Evolutionary conservation across 202 grass and related monocot genomes (phyloP).

Genomic region (Eragrostis tef): DNA sequence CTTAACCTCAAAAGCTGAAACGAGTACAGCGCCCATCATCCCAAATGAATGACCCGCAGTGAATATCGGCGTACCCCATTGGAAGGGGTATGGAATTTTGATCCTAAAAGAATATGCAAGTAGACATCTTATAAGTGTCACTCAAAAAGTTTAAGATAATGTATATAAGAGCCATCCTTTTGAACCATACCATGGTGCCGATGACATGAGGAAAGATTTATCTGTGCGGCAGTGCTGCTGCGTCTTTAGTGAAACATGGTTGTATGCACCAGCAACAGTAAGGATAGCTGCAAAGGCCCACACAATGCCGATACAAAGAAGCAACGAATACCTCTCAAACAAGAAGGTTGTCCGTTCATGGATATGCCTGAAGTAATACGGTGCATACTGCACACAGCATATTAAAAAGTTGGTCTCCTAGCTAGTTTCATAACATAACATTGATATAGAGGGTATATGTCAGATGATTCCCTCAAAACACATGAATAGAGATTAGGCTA

Average conservation of each 20-base stretch:
- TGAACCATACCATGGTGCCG: slow-evolving; percentile 81
- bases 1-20: slow-evolving; percentile 86
- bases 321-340: slow-evolving; percentile 87
- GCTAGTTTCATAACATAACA: slow-evolving; percentile 32
- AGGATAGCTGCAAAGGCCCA: slow-evolving; percentile 97
- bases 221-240: slow-evolving; percentile 90
- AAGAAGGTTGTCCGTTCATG: slow-evolving; percentile 54
- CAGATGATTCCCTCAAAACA: slow-evolving; percentile 28
- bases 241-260: slow-evolving; percentile 73
- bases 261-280: slow-evolving; percentile 91
- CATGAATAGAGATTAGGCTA: slow-evolving; percentile 18
- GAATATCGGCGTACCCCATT: slow-evolving; percentile 95
- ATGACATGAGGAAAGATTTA: slow-evolving; percentile 74
- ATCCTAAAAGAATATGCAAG: slow-evolving; percentile 60
- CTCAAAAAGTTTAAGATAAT: slow-evolving; percentile 13
- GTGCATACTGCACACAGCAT: slow-evolving; percentile 67
- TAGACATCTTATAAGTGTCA: slow-evolving; percentile 23
- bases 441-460: background rate
- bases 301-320: slow-evolving; percentile 78
- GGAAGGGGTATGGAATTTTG: slow-evolving; percentile 88
- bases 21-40: slow-evolving; percentile 99
- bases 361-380: slow-evolving; percentile 55
- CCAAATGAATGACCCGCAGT: slow-evolving; percentile 90
- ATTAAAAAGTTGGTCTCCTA: slow-evolving; percentile 34
- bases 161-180: slow-evolving; percentile 27